Evolutionary conservation across 78 protist genomes (phyloP), one percentile per base, ranked within the genome.

Genomic region (Dictyostelium capitatum): DNA sequence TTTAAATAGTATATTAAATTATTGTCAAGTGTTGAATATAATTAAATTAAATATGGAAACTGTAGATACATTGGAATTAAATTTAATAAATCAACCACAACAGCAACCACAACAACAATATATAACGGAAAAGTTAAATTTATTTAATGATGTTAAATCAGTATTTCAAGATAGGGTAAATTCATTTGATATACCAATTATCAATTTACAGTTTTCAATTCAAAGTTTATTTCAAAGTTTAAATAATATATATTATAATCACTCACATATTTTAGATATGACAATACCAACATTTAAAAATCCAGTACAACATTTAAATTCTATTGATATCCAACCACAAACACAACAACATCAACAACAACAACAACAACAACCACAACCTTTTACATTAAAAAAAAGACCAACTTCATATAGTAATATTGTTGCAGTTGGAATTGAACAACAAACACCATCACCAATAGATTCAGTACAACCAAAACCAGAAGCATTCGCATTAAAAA

Each of bases 121-220:
- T 69, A 69, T 32, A 5, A 41, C 37, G 15, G 77, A 69, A 41
- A 69, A 62, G 15, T 41, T 37, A 37, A 15, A 12, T 4, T 15
- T 41, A 37, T 69, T 69, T 69, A 30, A 69, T 37, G 77, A 69
- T 69, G 15, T 69, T 46, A 72, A 72, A 46, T 72, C 56, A 43
- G 53, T 46, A 2, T 72, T 43, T 72, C 14, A 43, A n/a, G 79
- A 72, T 43, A 72, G 79, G 7, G 54, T 43, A 3, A 25, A 43
- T 15, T 72, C 79, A 41, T 72, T 72, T 6, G 79, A 72, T 43
- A 43, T n/a, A 9, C 79, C 79, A 28, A 6, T 19, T 10, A 43
- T 72, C 28, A 72, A 72, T 72, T 72, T 72, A 10, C 79, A 72
- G 46, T 43, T 72, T 20, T 46, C 54, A 72, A 43, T 72, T 72